Base-by-base conservation (phyloP, 495 filamentous ascomycete species). In the Aspergillus nanangensis region DNA sequence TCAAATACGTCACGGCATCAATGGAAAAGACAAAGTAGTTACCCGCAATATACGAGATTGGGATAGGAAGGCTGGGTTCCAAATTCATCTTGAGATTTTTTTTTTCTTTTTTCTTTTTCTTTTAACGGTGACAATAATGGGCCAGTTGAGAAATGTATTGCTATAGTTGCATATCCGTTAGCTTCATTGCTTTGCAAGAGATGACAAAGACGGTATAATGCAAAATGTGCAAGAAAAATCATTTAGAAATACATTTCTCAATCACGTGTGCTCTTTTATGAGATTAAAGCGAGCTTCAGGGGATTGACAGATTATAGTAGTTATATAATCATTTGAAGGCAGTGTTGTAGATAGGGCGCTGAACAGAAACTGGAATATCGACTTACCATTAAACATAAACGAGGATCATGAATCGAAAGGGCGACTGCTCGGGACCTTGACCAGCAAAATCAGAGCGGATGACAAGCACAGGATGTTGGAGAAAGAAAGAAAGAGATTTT, bases 11-110 rank as follows among this genome's bases (percentile, higher is more conserved):
- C 37, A 94, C 83, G 37, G 80, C 81, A 47, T 91, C 79, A 58
- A 87, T 79, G 60, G 92, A 89, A 71, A 94, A 96, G 53, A 97
- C 75, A 47, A 95, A 78, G 69, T 94, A 96, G 60, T 85, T 84
- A 57, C 82, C 80, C 18, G 82, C 80, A 47, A 95, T 79, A 64
- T 79, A 77, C 54, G 85, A 94, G 60, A 98, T 93, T 44, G 90
- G 86, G 50, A 96, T 75, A 7, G 84, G 83, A 49, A 79, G 61
- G 22, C 53, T 52, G 33, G 71, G 72, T 29, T 55, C 56, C 36
- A 57, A 50, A 38, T 57, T 67, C 70, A 72, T 73, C 45, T 50
- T 69, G 45, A 27, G n/a, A n/a, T n/a, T n/a, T n/a, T n/a, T n/a
- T n/a, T n/a, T n/a, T n/a, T n/a, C n/a, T n/a, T n/a, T n/a, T n/a